Evolutionary conservation across 768 basidiomycete genomes (phyloP).

Genomic region (Hortiboletus flavorubellus): DNA sequence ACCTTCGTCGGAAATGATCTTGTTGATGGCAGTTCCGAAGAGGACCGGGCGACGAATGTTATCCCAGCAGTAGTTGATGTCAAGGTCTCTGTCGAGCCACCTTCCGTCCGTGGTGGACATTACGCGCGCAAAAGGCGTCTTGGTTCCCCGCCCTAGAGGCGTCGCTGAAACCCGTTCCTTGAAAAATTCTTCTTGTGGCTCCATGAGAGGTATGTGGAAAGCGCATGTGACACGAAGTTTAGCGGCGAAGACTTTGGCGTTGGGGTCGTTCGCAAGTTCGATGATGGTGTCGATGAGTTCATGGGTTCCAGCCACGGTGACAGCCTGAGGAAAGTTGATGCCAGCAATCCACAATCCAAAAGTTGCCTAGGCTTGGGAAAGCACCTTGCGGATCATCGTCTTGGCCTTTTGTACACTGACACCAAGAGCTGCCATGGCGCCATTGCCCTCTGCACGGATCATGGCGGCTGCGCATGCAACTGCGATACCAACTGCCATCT

Average conservation of each 20-base stretch:
- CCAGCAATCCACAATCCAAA: constrained; percentile 34
- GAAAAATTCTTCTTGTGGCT: constrained; percentile 32
- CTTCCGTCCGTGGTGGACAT: constrained; percentile 36
- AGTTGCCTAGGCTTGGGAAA: constrained; percentile 24
- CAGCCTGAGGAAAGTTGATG: constrained; percentile 37
- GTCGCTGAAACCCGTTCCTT: constrained; percentile 20
- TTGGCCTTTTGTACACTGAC: constrained; percentile 32
- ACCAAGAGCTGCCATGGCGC: constrained; percentile 35
- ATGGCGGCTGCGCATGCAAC: constrained; percentile 36
- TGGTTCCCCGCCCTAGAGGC: constrained; percentile 18
- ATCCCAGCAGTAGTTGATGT: constrained; percentile 34
- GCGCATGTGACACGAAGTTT: constrained; percentile 33
- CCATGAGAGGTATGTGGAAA: constrained; percentile 37
- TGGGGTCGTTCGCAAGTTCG: constrained; percentile 25
- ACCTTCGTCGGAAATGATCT: constrained; percentile 29
- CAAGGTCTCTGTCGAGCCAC: constrained; percentile 30
- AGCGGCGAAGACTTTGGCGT: constrained; percentile 24
- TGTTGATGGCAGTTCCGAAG: constrained; percentile 13
- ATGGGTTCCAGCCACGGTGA: constrained; percentile 32
- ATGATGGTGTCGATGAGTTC: constrained; percentile 32
- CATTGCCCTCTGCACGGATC: constrained; percentile 34
- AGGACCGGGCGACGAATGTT: constrained; percentile 35
- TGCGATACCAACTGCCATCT: constrained; percentile 34
- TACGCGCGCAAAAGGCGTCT: constrained; percentile 22
- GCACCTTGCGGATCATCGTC: constrained; percentile 32